These are phyloP conservation scores for Exophiala xenobiotica DNA, from an alignment of 2,329 filamentous ascomycete genomes.

Conservation along the genomic window DNA sequence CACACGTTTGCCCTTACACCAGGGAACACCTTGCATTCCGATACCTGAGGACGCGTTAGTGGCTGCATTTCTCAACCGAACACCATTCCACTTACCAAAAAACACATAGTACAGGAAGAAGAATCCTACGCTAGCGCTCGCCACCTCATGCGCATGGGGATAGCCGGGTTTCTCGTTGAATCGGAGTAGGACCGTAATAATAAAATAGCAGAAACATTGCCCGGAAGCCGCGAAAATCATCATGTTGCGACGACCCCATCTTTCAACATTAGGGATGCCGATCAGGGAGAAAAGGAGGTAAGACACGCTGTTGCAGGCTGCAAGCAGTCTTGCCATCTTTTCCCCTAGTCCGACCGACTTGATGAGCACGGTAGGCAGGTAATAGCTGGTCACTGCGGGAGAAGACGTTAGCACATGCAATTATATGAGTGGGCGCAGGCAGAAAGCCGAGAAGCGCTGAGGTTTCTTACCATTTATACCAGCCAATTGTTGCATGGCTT, in stretches of 20 bases:
- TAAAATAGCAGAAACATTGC: conserved; percentile 52
- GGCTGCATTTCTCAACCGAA: too few species aligned
- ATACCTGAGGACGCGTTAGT: too few species aligned
- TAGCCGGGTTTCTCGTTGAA: conserved; percentile 42
- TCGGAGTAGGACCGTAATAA: conserved; percentile 53
- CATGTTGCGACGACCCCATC: conserved; percentile 57
- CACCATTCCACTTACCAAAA: too few species aligned
- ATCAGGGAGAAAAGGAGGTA: conserved; percentile 51
- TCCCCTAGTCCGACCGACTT: conserved; percentile 56
- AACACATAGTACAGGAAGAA: conserved; percentile 58
- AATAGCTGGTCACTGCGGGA: conserved; percentile 41
- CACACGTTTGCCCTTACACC: conserved; percentile 29
- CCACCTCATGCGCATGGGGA: conserved; percentile 25
- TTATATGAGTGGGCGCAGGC: background rate
- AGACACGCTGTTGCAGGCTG: conserved; percentile 54
- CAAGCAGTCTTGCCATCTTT: conserved; percentile 54
- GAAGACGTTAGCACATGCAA: background rate
- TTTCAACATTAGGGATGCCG: conserved; percentile 50
- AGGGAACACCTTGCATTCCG: conserved; percentile 50
- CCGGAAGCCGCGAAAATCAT: conserved; percentile 58
- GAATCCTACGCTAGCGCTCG: conserved; percentile 46
- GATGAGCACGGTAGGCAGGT: conserved; percentile 60
- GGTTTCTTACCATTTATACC: conserved; percentile 38
- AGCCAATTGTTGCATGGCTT: conserved; percentile 51
- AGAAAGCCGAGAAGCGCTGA: too few species aligned